Conservation (phyloP, 495 filamentous ascomycete species). For the Aspergillus mulundensis region DNA sequence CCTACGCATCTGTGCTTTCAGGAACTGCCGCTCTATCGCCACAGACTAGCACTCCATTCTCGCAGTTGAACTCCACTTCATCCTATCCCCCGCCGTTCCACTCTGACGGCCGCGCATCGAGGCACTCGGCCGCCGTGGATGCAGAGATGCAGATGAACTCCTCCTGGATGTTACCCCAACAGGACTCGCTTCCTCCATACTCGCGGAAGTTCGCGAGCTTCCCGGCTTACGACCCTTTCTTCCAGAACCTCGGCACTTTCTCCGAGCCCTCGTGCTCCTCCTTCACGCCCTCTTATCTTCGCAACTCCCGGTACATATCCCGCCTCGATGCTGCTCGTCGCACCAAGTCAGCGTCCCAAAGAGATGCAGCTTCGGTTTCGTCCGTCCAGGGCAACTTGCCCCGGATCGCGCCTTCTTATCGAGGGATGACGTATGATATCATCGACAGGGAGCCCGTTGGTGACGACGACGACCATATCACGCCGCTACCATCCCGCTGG, state of each 20-base stretch:
- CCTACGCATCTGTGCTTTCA: slow-evolving; percentile 81
- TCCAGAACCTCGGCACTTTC: slow-evolving; percentile 23
- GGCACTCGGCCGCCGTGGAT: slow-evolving; percentile 39
- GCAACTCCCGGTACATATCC: slow-evolving; percentile 70
- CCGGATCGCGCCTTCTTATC: slow-evolving; percentile 67
- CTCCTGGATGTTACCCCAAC: slow-evolving; percentile 34
- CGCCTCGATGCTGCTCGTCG: slow-evolving; percentile 66
- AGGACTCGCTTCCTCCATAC: slow-evolving; percentile 47
- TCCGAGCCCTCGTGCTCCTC: slow-evolving; percentile 41
- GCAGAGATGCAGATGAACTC: slow-evolving; percentile 46
- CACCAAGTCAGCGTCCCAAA: slow-evolving; percentile 53
- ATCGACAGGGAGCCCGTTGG: slow-evolving; percentile 68
- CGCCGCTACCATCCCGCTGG: slow-evolving; percentile 78
- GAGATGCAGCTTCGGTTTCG: slow-evolving; percentile 51
- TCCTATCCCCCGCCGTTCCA: slow-evolving; percentile 36
- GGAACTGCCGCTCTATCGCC: slow-evolving; percentile 55
- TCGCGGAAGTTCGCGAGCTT: slow-evolving; percentile 60
- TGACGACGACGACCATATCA: slow-evolving; percentile 52
- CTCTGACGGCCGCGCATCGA: slow-evolving; percentile 33
- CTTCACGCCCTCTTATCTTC: slow-evolving; percentile 79
- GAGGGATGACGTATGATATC: slow-evolving; percentile 80
- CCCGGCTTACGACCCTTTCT: slow-evolving; percentile 32
- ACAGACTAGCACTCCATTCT: slow-evolving; percentile 47
- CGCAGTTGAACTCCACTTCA: slow-evolving; percentile 47
- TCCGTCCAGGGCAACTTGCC: slow-evolving; percentile 61